phyloP scores from a whole-genome alignment of 2,329 filamentous ascomycete genomes.

The Aspergillus hortae region DNA sequence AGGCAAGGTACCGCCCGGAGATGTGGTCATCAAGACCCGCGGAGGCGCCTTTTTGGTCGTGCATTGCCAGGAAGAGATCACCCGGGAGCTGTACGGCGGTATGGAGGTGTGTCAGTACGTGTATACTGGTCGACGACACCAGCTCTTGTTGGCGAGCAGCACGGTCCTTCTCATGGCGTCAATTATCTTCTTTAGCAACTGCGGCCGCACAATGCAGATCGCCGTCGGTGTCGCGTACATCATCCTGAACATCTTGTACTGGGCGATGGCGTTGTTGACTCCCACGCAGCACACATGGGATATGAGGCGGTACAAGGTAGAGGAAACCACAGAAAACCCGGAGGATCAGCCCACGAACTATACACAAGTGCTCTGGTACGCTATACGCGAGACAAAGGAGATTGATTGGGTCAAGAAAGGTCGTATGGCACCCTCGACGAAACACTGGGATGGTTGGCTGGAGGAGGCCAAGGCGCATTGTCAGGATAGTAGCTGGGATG shows the following conservation, averaged over 20 bases:
- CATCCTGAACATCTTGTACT: slow-evolving; percentile 58
- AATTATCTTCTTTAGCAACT: slow-evolving; percentile 61
- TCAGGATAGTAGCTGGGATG: background rate
- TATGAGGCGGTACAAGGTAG: slow-evolving; percentile 49
- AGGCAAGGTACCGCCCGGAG: slow-evolving; percentile 51
- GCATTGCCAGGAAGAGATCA: slow-evolving; percentile 57
- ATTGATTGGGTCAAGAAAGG: slow-evolving; percentile 53
- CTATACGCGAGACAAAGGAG: slow-evolving; percentile 52
- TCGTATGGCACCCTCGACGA: slow-evolving; percentile 51
- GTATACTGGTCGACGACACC: slow-evolving; percentile 47
- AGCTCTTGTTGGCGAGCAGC: slow-evolving; percentile 54
- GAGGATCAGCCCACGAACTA: slow-evolving; percentile 35
- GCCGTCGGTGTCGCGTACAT: slow-evolving; percentile 58
- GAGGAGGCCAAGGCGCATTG: slow-evolving; percentile 18
- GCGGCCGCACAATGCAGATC: slow-evolving; percentile 58
- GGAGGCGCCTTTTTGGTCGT: slow-evolving; percentile 59
- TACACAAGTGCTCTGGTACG: slow-evolving; percentile 58
- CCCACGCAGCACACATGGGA: slow-evolving; percentile 53
- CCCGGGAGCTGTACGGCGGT: slow-evolving; percentile 60
- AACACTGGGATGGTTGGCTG: slow-evolving; percentile 55
- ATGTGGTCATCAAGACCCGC: slow-evolving; percentile 60
- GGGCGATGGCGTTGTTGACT: slow-evolving; percentile 52
- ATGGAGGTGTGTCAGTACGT: slow-evolving; percentile 59
- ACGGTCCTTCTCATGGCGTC: slow-evolving; percentile 60
- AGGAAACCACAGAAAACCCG: slow-evolving; percentile 19